These are phyloP conservation scores for Inga leiocalycina DNA, from an alignment of 306 rosid genomes.

Conservation along the genomic window DNA sequence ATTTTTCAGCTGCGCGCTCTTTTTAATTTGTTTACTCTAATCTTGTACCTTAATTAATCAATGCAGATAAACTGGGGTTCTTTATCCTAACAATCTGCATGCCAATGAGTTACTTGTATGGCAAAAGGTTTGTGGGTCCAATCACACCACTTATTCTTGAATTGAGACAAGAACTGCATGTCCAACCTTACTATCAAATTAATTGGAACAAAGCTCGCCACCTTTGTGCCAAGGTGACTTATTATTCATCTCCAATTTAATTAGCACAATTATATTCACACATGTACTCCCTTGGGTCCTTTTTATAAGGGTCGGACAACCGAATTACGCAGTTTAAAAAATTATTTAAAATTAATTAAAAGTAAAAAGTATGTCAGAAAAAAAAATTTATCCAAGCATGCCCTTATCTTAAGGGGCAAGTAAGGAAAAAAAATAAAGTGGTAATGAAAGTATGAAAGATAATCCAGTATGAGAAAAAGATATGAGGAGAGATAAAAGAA, in stretches of 20 bases:
- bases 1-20: not conserved
- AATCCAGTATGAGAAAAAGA: too few relatives aligned
- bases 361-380: too few relatives aligned
- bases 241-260: conserved; percentile 6
- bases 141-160: conserved; percentile 56
- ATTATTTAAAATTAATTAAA: too few relatives aligned
- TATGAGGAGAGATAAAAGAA: too few relatives aligned
- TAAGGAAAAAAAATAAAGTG: too few relatives aligned
- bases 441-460: too few relatives aligned
- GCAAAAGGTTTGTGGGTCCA: conserved; percentile 54
- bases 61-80: conserved; percentile 62
- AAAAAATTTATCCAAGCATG: too few relatives aligned
- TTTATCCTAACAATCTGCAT: conserved; percentile 42
- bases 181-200: conserved; percentile 34
- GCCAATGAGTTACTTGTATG: conserved; percentile 50
- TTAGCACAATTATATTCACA: not conserved
- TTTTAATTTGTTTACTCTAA: not conserved
- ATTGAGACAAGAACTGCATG: conserved; percentile 50
- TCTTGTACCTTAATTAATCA: not conserved
- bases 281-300: too few relatives aligned
- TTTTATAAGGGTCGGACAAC: too few relatives aligned
- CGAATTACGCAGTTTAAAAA: too few relatives aligned
- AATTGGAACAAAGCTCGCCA: conserved; percentile 53
- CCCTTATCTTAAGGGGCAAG: too few relatives aligned
- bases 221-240: conserved; percentile 43